A percentile compares a stretch with the other conserved stretches of the same genome.
Conservation (phyloP, 257 asterid genomes). For the Verbascum thapsus region DNA sequence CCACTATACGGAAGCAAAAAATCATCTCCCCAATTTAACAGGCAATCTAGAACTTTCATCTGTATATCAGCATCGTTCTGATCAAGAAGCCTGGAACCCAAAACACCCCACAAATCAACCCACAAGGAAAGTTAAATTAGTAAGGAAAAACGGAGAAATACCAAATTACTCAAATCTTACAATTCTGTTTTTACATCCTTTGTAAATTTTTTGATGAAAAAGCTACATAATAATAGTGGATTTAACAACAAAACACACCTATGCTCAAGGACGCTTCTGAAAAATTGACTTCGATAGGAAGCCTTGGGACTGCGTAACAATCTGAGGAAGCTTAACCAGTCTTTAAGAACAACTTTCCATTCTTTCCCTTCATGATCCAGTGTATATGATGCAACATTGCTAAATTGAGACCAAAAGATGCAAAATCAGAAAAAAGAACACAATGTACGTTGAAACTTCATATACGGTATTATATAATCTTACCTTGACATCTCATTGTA, state of each 20-base stretch:
- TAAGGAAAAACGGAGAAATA: neutral
- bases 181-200: slow-evolving; percentile 3
- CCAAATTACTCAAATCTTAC: slow-evolving; percentile 12
- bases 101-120: slow-evolving; percentile 20
- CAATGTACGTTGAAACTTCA: slow-evolving; percentile 1
- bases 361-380: slow-evolving; percentile 60
- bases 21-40: slow-evolving; percentile 86
- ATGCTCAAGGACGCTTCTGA: slow-evolving; percentile 68
- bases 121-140: slow-evolving; percentile 20
- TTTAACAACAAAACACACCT: slow-evolving; percentile 45
- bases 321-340: slow-evolving; percentile 79
- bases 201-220: neutral
- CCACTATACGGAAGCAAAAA: slow-evolving; percentile 69
- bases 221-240: neutral
- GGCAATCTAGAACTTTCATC: slow-evolving; percentile 83
- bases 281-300: slow-evolving; percentile 51
- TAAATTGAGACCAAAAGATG: slow-evolving; percentile 23
- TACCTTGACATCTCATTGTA: slow-evolving; percentile 60
- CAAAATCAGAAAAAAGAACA: slow-evolving; percentile 23
- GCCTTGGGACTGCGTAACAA: slow-evolving; percentile 70
- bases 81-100: slow-evolving; percentile 69
- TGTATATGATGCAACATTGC: slow-evolving; percentile 53
- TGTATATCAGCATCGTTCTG: slow-evolving; percentile 87
- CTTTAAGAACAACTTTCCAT: slow-evolving; percentile 71
- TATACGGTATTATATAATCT: slow-evolving; percentile 7